Percentiles rank a stretch among this genome's conserved stretches.
Conservation (phyloP, 2,329 filamentous ascomycete genomes). For the Lecanicillium sp. region DNA sequence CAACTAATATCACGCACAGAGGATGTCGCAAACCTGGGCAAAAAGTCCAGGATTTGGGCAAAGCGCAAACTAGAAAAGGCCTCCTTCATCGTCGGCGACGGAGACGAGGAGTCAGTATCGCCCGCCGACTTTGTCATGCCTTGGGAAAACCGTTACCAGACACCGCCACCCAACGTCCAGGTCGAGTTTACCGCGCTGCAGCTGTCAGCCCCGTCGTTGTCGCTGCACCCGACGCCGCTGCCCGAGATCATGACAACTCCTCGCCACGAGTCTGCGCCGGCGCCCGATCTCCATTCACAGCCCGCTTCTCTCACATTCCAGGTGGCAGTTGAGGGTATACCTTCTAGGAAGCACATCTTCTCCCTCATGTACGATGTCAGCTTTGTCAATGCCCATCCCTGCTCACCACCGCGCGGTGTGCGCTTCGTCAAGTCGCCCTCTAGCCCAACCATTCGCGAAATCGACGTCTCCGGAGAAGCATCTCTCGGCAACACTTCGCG, state of each 20-base stretch:
- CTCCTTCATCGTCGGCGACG: constrained; percentile 54
- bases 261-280: constrained; percentile 28
- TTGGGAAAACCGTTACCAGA: constrained; percentile 47
- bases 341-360: constrained; percentile 37
- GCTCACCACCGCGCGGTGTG: constrained; percentile 50
- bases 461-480: constrained; percentile 44
- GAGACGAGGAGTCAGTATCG: constrained; percentile 46
- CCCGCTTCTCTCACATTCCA: constrained; percentile 31
- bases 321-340: constrained; percentile 33
- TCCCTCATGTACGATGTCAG: constrained; percentile 52
- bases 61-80: constrained; percentile 54
- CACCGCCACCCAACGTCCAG: constrained; percentile 40
- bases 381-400: constrained; percentile 62
- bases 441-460: constrained; percentile 54
- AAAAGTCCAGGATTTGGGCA: constrained; percentile 55
- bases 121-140: constrained; percentile 60
- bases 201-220: constrained; percentile 39
- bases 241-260: constrained; percentile 34
- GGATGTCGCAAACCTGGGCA: constrained; percentile 43
- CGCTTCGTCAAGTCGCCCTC: constrained; percentile 53
- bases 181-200: constrained; percentile 47
- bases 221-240: constrained; percentile 39
- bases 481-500: constrained; percentile 39
- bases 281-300: constrained; percentile 29
- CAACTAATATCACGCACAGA: too few relatives aligned